Evolutionary conservation across 176 grass and related monocot species (phyloP), one percentile per base, ranked within the genome.

Genomic region (Oryza coarctata): DNA sequence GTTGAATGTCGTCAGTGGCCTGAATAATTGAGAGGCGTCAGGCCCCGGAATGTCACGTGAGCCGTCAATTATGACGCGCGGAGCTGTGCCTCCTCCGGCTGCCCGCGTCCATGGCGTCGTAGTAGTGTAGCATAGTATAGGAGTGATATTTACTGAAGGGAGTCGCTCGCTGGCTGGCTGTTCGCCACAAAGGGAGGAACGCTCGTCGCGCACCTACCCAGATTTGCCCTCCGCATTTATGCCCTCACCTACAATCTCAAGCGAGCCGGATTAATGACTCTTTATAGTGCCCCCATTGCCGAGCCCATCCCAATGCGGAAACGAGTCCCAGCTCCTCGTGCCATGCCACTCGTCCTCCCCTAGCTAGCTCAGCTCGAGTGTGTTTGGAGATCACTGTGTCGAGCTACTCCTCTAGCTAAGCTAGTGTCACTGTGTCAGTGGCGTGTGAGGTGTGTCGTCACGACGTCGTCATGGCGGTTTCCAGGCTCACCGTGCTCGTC

Each of bases 401-500:
- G 32, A 65, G 49, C 62, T 39, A 70, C 67, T 29, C 65, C 33
- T 34, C 33, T 34, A 34, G 33, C 33, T 34, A 34, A 34, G 33
- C 33, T 34, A 34, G 34, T 39, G 31, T 3, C 40, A 36, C n/a
- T n/a, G 75, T 49, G 41, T 44, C 40, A 41, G 40, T 12, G 10
- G 40, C 40, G 9, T 12, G n/a, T 1, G 40, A 1, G 9, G 13
- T 18, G 14, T n/a, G 55, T 60, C 55, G 22, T 25, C 2, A 3
- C 55, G 50, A 18, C 49, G 13, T 71, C 32, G 74, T 65, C 79
- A 94, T 94, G 92, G 89, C 89, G 77, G 41, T 70, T 66, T 77
- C 67, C 72, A 32, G 23, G 22, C 73, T 86, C 68, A 5, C 78
- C 7, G 68, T 40, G 65, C 71, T 95, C 57, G 25, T 87, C 45